Conservation (phyloP, 2,329 filamentous ascomycete genomes). For the Colletotrichum sp. region DNA sequence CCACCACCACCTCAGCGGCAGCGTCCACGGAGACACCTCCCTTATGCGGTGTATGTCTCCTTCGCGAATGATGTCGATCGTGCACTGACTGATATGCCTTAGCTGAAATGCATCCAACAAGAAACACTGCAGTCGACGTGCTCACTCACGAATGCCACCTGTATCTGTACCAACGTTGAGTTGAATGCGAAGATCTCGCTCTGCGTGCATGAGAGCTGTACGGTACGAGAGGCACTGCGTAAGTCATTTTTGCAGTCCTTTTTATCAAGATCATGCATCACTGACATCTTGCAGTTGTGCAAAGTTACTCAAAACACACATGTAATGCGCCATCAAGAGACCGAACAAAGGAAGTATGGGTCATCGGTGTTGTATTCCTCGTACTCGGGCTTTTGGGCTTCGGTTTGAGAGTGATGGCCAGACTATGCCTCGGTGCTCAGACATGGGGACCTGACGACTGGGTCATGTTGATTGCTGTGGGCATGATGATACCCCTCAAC, state of each 20-base stretch:
- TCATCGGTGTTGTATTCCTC: slow-evolving; percentile 30
- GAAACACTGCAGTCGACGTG: slow-evolving; percentile 10
- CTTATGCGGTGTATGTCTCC: slow-evolving; percentile 23
- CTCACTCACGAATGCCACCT: slow-evolving; percentile 19
- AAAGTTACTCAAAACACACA: slow-evolving; percentile 26
- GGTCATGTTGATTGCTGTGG: slow-evolving; percentile 35
- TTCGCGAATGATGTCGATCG: background rate
- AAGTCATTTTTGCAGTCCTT: background rate
- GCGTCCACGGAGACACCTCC: slow-evolving; percentile 12
- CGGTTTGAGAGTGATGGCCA: slow-evolving; percentile 30
- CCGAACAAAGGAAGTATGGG: slow-evolving; percentile 27
- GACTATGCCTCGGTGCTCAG: slow-evolving; percentile 28
- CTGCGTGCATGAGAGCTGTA: slow-evolving; percentile 23
- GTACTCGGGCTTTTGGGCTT: slow-evolving; percentile 32
- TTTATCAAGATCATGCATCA: background rate
- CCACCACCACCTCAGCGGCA: background rate
- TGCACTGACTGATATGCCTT: background rate
- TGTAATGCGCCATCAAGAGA: slow-evolving; percentile 31
- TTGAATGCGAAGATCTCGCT: slow-evolving; percentile 22
- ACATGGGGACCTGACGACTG: slow-evolving; percentile 44
- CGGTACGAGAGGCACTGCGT: slow-evolving; percentile 20
- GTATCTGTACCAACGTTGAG: slow-evolving; percentile 27
- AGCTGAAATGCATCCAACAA: slow-evolving; percentile 25
- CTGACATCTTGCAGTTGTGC: background rate
- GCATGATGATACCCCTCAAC: slow-evolving; percentile 13